Evolutionary conservation across 148 eudicot species (phyloP), one percentile per base, ranked within the genome.

Genomic region (Cornus florida): DNA sequence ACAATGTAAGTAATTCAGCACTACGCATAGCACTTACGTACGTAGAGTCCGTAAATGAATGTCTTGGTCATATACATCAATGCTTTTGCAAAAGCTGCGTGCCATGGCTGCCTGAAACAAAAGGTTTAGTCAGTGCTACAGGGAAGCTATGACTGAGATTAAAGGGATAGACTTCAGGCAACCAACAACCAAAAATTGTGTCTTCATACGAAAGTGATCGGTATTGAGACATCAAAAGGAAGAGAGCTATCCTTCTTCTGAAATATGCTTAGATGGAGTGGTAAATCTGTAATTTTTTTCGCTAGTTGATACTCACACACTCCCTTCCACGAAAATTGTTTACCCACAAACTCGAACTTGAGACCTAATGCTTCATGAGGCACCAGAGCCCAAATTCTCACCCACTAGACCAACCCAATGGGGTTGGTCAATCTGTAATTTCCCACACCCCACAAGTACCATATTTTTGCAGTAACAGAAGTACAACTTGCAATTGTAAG

Each of bases 31-130:
- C 48, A 89, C 92, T 88, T 78, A 92, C 93, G 93, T 84, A 56
- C 72, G 84, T 50, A 92, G 77, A 81, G 86, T 87, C 62, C 88
- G 87, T 20, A 92, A 84, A 85, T 84, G 92, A 78, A 88, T 80
- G 82, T 90, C 93, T 84, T 92, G 95, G 78, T 90, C 95, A 82
- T 90, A 90, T 59, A 92, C 67, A 85, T 92, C 90, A 80, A 92
- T 75, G 83, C 86, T 88, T 84, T 83, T 90, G 81, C 90, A 72
- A 59, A 88, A 90, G 84, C 91, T 88, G 62, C 80, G 95, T 32
- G 93, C 93, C 72, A 89, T 92, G 82, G 96, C 96, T 71, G 86
- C 89, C 96, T 92, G 90, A 82, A 83, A 64, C 43, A 48, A 20
- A 78, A 84, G 20, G 17, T 22, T 60, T 48, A 65, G 35, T 70